Percentiles rank a stretch among this genome's conserved stretches.
Evolutionary conservation across 2,329 filamentous ascomycete species (phyloP).

Genomic region (Fonsecaea pedrosoi): DNA sequence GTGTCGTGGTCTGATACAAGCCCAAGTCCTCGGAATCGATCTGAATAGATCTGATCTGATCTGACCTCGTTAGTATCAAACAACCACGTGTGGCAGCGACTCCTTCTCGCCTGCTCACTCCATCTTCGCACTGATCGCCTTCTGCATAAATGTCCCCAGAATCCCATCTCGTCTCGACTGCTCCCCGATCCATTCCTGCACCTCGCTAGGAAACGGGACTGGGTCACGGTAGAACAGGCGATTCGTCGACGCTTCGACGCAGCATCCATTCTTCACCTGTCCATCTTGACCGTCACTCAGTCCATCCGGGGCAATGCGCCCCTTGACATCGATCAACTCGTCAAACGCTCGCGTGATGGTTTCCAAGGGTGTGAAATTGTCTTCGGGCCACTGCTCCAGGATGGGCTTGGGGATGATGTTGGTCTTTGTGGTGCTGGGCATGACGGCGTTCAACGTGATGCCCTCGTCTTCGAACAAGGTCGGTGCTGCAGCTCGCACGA

Average conservation of each 20-base stretch:
- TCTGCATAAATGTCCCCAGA: slow-evolving; percentile 2
- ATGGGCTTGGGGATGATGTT: slow-evolving; percentile 43
- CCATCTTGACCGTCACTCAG: slow-evolving; percentile 41
- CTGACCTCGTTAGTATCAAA: too few relatives aligned
- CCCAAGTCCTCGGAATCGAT: too few relatives aligned
- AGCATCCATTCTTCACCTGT: slow-evolving; percentile 13
- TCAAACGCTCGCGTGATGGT: slow-evolving; percentile 46
- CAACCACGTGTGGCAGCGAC: too few relatives aligned
- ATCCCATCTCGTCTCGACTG: slow-evolving; percentile 17
- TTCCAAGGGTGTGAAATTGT: slow-evolving; percentile 46
- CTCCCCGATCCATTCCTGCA: slow-evolving; percentile 7
- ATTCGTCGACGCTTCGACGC: slow-evolving; percentile 6
- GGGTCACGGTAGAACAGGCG: slow-evolving; percentile 15
- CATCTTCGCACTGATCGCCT: background rate
- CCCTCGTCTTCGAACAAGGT: slow-evolving; percentile 40
- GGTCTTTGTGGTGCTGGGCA: slow-evolving; percentile 45
- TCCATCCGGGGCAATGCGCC: slow-evolving; percentile 1
- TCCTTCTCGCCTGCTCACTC: background rate
- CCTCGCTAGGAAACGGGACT: slow-evolving; percentile 12
- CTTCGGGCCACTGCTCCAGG: slow-evolving; percentile 41
- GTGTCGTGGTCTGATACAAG: too few relatives aligned
- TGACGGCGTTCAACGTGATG: slow-evolving; percentile 47
- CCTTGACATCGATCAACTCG: slow-evolving; percentile 39
- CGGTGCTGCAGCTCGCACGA: slow-evolving; percentile 41
- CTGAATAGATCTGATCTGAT: too few relatives aligned